phyloP scores from a whole-genome alignment of 495 filamentous ascomycete genomes.

The Elaphomyces granulatus region DNA sequence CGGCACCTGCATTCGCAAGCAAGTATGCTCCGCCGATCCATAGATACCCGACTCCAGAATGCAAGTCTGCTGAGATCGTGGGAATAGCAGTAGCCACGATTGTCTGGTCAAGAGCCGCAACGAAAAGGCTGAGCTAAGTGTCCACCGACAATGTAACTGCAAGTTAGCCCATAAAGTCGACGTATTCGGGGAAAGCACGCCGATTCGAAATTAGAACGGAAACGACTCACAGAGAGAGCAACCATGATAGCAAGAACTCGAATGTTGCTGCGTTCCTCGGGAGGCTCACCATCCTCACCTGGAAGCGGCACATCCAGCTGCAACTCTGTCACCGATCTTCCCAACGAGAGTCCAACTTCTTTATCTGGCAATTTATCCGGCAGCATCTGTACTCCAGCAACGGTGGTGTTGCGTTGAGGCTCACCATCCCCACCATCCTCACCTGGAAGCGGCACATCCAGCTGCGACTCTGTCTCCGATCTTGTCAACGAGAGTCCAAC shows the following conservation, averaged over 20 bases:
- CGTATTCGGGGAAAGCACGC: too few species aligned
- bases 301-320: too few species aligned
- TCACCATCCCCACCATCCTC: background rate
- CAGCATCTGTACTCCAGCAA: too few species aligned
- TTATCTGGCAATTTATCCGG: too few species aligned
- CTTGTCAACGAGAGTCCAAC: too few species aligned
- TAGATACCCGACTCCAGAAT: conserved; percentile 44
- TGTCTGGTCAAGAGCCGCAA: conserved; percentile 48
- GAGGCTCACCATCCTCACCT: background rate
- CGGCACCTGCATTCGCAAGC: conserved; percentile 37
- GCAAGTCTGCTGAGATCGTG: conserved; percentile 40
- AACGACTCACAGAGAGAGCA: conserved; percentile 15
- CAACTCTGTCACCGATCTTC: too few species aligned
- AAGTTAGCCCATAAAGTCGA: too few species aligned
- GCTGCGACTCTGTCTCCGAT: too few species aligned
- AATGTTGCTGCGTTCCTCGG: conserved; percentile 9
- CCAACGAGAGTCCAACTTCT: too few species aligned
- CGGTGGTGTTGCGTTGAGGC: conserved; percentile 8
- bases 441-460: too few species aligned
- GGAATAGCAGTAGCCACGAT: conserved; percentile 49
- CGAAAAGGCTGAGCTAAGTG: conserved; percentile 32
- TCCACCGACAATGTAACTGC: too few species aligned
- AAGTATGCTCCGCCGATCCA: conserved; percentile 58
- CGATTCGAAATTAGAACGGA: too few species aligned
- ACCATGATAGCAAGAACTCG: conserved; percentile 15